Evolutionary conservation across 2,329 filamentous ascomycete species (phyloP).

Genomic region (Polychaeton citri): DNA sequence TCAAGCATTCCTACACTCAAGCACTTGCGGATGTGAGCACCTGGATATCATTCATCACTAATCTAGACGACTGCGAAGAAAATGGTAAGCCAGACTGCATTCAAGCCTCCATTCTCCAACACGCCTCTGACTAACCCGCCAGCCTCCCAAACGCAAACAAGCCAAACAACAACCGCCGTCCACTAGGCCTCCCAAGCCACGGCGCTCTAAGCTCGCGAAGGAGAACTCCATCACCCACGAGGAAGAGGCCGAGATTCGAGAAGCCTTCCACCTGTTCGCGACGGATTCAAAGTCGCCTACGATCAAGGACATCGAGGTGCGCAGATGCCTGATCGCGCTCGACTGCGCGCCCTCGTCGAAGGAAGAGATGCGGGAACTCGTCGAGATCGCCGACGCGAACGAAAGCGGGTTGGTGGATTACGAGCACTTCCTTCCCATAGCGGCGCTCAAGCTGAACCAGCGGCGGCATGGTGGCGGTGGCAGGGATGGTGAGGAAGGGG

Average conservation of each 20-base stretch:
- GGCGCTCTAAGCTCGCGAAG: conserved; percentile 79
- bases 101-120: no score
- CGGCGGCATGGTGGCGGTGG: conserved; percentile 21
- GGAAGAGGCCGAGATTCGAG: conserved; percentile 80
- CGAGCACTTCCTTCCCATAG: conserved; percentile 71
- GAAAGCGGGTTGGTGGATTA: conserved; percentile 65
- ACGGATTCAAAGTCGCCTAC: conserved; percentile 30
- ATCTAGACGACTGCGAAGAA: no score
- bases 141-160: conserved; percentile 20
- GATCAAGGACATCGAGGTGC: conserved; percentile 30
- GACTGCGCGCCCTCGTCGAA: conserved; percentile 53
- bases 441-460: conserved; percentile 66
- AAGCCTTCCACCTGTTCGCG: conserved; percentile 73
- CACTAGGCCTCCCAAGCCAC: conserved; percentile 30
- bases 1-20: no score
- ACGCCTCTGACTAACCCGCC: neutral
- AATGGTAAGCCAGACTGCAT: no score
- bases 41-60: no score
- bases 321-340: conserved; percentile 49
- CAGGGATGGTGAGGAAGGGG: conserved; percentile 31
- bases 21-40: no score
- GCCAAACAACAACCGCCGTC: conserved; percentile 9
- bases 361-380: conserved; percentile 61
- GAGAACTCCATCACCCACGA: conserved; percentile 74
- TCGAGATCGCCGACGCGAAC: conserved; percentile 72